These are phyloP conservation scores for Thermothielavioides terrestris DNA, from an alignment of 495 filamentous ascomycete genomes.

Conservation along the genomic window DNA sequence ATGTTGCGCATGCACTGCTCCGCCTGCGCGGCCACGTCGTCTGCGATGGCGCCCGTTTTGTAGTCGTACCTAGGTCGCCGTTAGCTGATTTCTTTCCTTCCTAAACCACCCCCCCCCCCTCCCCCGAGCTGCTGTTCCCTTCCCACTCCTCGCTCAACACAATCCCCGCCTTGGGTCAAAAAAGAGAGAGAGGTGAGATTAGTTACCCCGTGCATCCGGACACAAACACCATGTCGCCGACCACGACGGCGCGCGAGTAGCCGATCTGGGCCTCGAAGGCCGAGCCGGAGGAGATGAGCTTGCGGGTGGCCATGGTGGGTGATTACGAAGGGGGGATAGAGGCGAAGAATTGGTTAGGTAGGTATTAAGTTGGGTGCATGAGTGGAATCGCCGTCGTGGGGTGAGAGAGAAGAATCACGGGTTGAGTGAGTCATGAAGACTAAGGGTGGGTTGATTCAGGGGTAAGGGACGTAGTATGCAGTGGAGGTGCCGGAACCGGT, in stretches of 20 bases:
- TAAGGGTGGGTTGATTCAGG: background rate
- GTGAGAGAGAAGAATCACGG: background rate
- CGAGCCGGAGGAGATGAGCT: conserved; percentile 33
- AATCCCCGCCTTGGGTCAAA: no score
- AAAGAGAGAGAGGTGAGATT: background rate
- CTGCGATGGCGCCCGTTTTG: conserved; percentile 23
- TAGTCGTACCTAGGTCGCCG: conserved; percentile 30
- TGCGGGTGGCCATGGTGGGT: conserved; percentile 12
- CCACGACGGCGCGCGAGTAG: conserved; percentile 35
- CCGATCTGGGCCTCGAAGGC: conserved; percentile 34
- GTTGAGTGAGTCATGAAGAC: background rate
- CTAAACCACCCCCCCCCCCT: no score
- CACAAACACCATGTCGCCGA: conserved; percentile 31
- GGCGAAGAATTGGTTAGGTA: no score
- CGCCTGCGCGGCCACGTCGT: conserved; percentile 26
- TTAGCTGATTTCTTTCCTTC: background rate
- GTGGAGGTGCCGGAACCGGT: background rate
- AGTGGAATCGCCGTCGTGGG: no score
- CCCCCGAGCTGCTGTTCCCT: no score
- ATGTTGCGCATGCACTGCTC: conserved; percentile 31
- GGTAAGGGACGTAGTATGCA: background rate
- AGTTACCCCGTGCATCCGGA: conserved; percentile 34
- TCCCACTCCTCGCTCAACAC: no score
- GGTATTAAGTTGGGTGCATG: no score
- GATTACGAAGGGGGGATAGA: background rate